Evolutionary conservation across 192 early-diverging fungal genomes (phyloP), one percentile per base, ranked within the genome.

Genomic region (Coemansia reversa): DNA sequence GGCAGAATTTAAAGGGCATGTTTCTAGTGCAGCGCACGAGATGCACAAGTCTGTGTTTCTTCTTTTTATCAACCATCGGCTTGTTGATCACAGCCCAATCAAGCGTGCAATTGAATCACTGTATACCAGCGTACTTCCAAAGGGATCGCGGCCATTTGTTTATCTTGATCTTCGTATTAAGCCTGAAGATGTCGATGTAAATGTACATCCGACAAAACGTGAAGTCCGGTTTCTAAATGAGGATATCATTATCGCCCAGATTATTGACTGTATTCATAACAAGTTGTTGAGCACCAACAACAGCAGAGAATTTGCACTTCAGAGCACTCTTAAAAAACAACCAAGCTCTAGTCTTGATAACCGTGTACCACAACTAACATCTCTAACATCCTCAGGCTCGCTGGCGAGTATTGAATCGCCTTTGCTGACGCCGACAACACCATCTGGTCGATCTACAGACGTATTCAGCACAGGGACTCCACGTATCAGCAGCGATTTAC

Each of bases 141-240:
- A 94, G 75, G 89, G 89, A 30, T 84, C 89, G 5, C 88, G 95
- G 66, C 92, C 80, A 12, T 98, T 96, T 83, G 85, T 93, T 5
- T 99, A 99, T 70, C 72, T 99, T 33, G 87, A 88, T 51, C 74
- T 99, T n/a, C 85, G 86, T 19, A 91, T 99, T 58, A 89, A 89
- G 32, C 92, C 95, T 0, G 74, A 87, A 50, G 93, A 92, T 62
- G 89, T 99, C 3, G 97, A 99, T 69, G 97, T 99, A 2, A 99
- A 99, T 72, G 94, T 99, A 1, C 97, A 98, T 75, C 96, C 97
- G 1, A 97, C 97, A 29, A 99, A 99, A 63, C 85, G 89, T 7
- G 90, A 95, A 82, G 93, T 98, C 24, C 89, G 91, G 48, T 97
- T 99, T 65, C 74, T 99, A 68, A 86, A 98, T 74, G 90, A 98